These are phyloP conservation scores for Boletus rufocinnamomeus DNA, from an alignment of 768 basidiomycete species.

Conservation along the genomic window DNA sequence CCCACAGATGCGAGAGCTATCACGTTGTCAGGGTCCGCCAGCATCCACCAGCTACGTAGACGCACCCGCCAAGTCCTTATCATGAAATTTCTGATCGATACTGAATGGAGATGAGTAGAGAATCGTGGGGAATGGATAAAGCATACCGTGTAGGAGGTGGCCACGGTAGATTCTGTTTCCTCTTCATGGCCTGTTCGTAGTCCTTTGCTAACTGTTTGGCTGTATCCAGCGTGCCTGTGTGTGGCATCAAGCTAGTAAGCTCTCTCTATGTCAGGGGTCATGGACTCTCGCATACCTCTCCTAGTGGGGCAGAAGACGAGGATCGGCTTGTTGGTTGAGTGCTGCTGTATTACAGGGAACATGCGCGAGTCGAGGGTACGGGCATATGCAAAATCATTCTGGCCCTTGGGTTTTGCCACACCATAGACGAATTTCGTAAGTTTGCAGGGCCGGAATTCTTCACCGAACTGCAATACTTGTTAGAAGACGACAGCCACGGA, in stretches of 20 bases:
- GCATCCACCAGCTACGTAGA: background rate
- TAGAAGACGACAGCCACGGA: background rate
- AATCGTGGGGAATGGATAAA: background rate
- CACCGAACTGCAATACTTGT: conserved; percentile 69
- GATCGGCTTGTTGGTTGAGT: conserved; percentile 80
- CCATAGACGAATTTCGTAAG: conserved; percentile 74
- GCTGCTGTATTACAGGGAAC: conserved; percentile 68
- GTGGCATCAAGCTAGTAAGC: background rate
- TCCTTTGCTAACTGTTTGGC: conserved; percentile 79
- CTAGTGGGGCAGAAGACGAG: conserved; percentile 88
- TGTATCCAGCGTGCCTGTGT: conserved; percentile 57
- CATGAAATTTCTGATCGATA: conserved; percentile 56
- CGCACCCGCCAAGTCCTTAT: conserved; percentile 62
- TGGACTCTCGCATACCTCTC: conserved; percentile 55
- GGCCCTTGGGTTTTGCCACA: conserved; percentile 56
- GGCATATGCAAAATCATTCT: conserved; percentile 81
- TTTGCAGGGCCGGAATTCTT: conserved; percentile 87
- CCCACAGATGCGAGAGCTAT: conserved; percentile 69
- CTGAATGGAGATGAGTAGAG: conserved; percentile 38
- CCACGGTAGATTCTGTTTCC: conserved; percentile 66
- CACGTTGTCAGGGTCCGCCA: conserved; percentile 8
- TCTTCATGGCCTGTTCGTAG: conserved; percentile 57
- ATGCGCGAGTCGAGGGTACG: conserved; percentile 71
- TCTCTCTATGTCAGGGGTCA: background rate
- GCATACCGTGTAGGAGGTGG: conserved; percentile 53